Base-by-base conservation (phyloP, 805 yeast genomes). In the Hanseniaspora singularis region DNA sequence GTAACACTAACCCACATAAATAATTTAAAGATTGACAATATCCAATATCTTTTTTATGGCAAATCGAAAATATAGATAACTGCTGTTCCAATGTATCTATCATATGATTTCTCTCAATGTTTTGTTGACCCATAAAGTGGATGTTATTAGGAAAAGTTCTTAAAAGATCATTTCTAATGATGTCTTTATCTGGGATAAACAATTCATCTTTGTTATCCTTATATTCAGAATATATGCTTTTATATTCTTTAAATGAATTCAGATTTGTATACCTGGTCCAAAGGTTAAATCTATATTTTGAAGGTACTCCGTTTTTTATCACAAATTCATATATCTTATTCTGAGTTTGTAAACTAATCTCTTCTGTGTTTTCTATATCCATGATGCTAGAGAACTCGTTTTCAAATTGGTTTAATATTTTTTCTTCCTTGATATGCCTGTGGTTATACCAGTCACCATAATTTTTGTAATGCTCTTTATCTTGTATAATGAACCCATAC, bases 21-120 rank as follows among this genome's bases (percentile, higher is more conserved):
- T 92, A 92, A 57, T 92, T 92, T 58, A 92, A 72, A 14, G 95
- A 84, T 60, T 92, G 98, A 63, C 98, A 92, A 65, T 92, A 92
- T 1, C 98, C 98, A 40, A 88, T 84, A 31, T 79, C 46, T 10
- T 36, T 37, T 24, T 28, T 42, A 18, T 42, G 46, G 12, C 34
- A 1, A 30, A 34, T 18, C 15, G 46, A 42, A 28, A 42, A 42
- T 8, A 42, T 10, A 7, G 46, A 42, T 11, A 42, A 28, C 4
- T 42, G 46, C 15, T 28, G 31, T 20, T 42, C 46, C 23, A 42
- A 20, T 8, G 33, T 42, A 3, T 34, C 40, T 27, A 42, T 34
- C 46, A 42, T 42, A n/a, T 20, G 12, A 15, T 36, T 42, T 28
- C 31, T 36, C 12, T 26, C 33, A 32, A 41, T 23, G 15, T 45